Base-by-base conservation (phyloP, 306 rosid species). In the Vigna mungo region DNA sequence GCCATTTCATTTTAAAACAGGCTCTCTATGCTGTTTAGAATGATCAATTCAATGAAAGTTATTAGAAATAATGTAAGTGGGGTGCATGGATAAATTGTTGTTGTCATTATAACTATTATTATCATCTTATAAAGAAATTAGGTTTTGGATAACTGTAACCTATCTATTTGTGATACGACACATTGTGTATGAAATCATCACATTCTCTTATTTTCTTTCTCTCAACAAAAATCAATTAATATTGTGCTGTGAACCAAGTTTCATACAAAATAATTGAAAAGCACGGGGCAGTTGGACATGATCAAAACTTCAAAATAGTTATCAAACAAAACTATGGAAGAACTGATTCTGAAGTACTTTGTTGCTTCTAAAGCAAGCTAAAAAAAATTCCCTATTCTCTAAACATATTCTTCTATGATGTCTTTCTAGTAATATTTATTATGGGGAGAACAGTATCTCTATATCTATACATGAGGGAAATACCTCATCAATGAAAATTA, bases 401-500 rank as follows among this genome's bases (percentile, higher is more conserved):
- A 77, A 44, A 60, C 34, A 32, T 58, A 41, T 30, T 30, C 11
- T 34, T 41, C 13, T 44, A 65, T 34, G 39, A 37, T 67, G 27
- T 44, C 69, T 53, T 16, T 63, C 64, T n/a, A 32, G 71, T n/a
- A 63, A 63, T 16, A 36, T 55, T 77, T 17, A 58, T 30, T 4
- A 46, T 47, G 52, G 17, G 27, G 27, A 6, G 21, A 63, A 49
- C 34, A 47, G 52, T 63, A 47, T 66, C 63, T n/a, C 46, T 46
- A 36, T 75, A 30, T 75, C 37, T 54, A 77, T 79, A 47, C 20
- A 53, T 30, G 21, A 64, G 78, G 64, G 80, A 61, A 70, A 63
- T 82, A 95, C 98, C 89, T 95, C 98, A 84, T 95, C 98, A 68
- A 95, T 92, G 87, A 95, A 95, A 86, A 95, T 95, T 71, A 95